phyloP scores from a whole-genome alignment of 192 early-diverging fungal genomes.

The Neocallimastix lanati region DNA sequence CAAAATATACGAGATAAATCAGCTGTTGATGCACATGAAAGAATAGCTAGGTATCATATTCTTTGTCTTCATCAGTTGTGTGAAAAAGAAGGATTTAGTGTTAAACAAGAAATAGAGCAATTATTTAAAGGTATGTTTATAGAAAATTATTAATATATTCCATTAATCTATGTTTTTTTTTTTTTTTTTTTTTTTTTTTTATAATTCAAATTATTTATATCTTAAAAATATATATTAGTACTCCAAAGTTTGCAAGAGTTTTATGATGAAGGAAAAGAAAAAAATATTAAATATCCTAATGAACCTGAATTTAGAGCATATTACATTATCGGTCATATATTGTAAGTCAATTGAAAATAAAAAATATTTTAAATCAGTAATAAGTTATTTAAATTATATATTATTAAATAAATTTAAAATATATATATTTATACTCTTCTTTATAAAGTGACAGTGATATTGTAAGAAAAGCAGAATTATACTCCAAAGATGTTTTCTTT shows the following conservation, averaged over 20 bases:
- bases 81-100: slow-evolving; percentile 42
- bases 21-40: slow-evolving; percentile 53
- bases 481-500: slow-evolving; percentile 26
- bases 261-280: slow-evolving; percentile 53
- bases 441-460: background rate
- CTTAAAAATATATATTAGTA: no score
- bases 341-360: slow-evolving; percentile 51
- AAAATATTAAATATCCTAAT: slow-evolving; percentile 35
- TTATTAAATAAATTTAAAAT: no score
- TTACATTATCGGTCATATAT: slow-evolving; percentile 55
- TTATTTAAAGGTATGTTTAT: slow-evolving; percentile 57
- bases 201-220: slow-evolving; percentile 3
- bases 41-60: slow-evolving; percentile 76
- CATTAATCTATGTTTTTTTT: no score
- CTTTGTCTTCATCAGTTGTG: slow-evolving; percentile 53
- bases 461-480: slow-evolving; percentile 14
- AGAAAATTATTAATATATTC: no score
- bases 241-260: slow-evolving; percentile 69
- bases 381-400: no score
- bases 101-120: slow-evolving; percentile 77
- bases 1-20: slow-evolving; percentile 56
- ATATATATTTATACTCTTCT: no score
- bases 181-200: no score
- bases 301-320: slow-evolving; percentile 86
- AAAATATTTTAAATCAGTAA: no score